A percentile compares a stretch with the other conserved stretches of the same genome.
These are phyloP conservation scores for Glycine soja DNA, from an alignment of 306 rosid genomes.

Conservation along the genomic window DNA sequence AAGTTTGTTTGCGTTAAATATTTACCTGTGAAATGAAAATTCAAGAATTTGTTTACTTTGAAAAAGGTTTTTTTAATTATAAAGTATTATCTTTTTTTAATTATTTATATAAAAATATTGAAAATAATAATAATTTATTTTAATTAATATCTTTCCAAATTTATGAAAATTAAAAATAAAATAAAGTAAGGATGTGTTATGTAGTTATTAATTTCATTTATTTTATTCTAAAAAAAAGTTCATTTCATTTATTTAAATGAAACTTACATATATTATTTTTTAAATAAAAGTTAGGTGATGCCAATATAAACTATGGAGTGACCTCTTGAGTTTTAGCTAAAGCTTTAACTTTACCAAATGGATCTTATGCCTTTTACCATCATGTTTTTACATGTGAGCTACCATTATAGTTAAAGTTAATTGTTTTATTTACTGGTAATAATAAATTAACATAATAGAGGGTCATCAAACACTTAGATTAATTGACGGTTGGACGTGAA, in stretches of 20 bases:
- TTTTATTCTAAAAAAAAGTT: too few relatives aligned
- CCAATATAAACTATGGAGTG: not conserved
- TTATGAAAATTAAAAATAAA: too few relatives aligned
- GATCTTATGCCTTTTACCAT: not conserved
- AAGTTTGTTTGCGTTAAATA: too few relatives aligned
- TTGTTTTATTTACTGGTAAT: not conserved
- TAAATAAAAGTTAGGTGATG: not conserved
- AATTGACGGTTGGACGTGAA: too few relatives aligned
- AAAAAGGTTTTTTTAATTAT: too few relatives aligned
- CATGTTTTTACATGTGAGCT: not conserved
- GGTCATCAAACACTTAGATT: too few relatives aligned
- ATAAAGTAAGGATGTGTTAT: not conserved
- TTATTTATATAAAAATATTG: too few relatives aligned
- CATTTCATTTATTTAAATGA: not conserved
- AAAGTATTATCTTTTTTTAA: too few relatives aligned
- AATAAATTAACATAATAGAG: not conserved
- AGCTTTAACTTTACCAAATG: slow-evolving; percentile 10
- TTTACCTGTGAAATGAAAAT: too few relatives aligned
- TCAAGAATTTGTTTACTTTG: too few relatives aligned
- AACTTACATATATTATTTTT: not conserved
- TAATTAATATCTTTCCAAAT: too few relatives aligned
- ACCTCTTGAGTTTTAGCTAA: not conserved
- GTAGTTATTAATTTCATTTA: not conserved
- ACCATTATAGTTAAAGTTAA: not conserved
- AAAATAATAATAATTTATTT: too few relatives aligned